Conservation (phyloP, 495 filamentous ascomycete genomes). For the Jackrogersella multiformis region DNA sequence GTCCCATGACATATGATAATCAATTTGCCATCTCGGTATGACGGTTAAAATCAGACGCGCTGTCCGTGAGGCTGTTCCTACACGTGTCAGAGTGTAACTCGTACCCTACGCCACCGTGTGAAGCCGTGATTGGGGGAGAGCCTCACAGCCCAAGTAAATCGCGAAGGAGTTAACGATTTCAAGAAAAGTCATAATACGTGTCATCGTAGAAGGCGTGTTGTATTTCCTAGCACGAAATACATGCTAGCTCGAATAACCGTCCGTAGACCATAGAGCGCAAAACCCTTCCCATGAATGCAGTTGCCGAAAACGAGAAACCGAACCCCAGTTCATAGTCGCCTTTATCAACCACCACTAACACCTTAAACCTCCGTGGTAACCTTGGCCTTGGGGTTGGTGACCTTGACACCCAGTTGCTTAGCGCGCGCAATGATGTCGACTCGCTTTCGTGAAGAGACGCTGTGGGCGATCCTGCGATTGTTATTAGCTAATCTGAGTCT, state of each 20-base stretch:
- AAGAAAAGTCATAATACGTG: conserved; percentile 32
- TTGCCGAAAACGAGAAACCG: conserved; percentile 50
- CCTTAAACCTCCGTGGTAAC: conserved; percentile 94
- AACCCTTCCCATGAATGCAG: conserved; percentile 51
- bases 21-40: conserved; percentile 3
- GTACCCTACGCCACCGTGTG: conserved; percentile 11
- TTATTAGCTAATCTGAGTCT: conserved; percentile 30
- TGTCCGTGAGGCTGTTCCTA: conserved; percentile 3
- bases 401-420: conserved; percentile 98
- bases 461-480: conserved; percentile 83
- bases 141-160: conserved; percentile 13
- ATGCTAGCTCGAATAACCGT: conserved; percentile 48
- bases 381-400: conserved; percentile 98
- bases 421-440: conserved; percentile 95
- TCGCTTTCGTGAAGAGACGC: conserved; percentile 97
- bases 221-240: conserved; percentile 49
- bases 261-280: conserved; percentile 49
- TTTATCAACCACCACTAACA: conserved; percentile 34
- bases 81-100: conserved; percentile 33
- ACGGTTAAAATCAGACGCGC: not conserved
- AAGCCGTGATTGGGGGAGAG: conserved; percentile 23
- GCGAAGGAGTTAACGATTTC: conserved; percentile 22
- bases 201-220: conserved; percentile 50
- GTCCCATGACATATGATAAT: not conserved
- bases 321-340: conserved; percentile 43